phyloP scores from a whole-genome alignment of 73 alveolate genomes.

The Tetrahymena thermophila region DNA sequence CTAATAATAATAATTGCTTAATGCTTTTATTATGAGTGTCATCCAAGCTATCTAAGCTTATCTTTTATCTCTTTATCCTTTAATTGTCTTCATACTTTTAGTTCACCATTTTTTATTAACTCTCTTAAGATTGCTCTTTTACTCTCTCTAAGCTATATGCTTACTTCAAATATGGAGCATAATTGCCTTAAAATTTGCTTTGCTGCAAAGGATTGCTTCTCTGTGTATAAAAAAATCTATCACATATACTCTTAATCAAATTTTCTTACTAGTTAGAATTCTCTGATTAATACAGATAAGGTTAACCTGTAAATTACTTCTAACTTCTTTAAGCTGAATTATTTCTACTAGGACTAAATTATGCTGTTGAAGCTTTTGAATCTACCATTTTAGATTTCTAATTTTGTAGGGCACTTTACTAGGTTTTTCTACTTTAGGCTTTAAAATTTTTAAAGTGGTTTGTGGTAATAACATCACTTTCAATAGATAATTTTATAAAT shows the following conservation, averaged over 20 bases:
- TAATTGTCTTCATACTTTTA: not conserved
- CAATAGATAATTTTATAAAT: not conserved
- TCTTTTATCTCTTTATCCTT: not conserved
- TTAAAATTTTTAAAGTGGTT: too few relatives aligned
- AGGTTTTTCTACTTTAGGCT: not conserved
- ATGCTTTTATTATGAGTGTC: not conserved
- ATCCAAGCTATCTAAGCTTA: not conserved
- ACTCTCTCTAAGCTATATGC: not conserved
- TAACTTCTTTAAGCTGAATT: not conserved
- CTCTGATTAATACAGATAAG: not conserved
- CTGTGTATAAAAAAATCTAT: not conserved
- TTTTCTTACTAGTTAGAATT: not conserved
- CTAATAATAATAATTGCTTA: not conserved
- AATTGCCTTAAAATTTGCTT: too few relatives aligned
- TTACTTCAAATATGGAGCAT: not conserved
- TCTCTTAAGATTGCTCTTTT: not conserved
- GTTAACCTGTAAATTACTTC: too few relatives aligned
- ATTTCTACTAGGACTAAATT: not conserved
- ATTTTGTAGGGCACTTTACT: too few relatives aligned
- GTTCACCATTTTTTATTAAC: not conserved
- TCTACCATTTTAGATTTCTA: not conserved
- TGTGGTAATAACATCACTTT: not conserved
- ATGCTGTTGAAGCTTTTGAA: not conserved
- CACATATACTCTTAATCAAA: not conserved
- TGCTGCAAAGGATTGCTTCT: not conserved